Percentiles rank a stretch among this genome's conserved stretches.
Evolutionary conservation across 2,329 filamentous ascomycete genomes (phyloP).

Genomic region (Diaporthe sp.): DNA sequence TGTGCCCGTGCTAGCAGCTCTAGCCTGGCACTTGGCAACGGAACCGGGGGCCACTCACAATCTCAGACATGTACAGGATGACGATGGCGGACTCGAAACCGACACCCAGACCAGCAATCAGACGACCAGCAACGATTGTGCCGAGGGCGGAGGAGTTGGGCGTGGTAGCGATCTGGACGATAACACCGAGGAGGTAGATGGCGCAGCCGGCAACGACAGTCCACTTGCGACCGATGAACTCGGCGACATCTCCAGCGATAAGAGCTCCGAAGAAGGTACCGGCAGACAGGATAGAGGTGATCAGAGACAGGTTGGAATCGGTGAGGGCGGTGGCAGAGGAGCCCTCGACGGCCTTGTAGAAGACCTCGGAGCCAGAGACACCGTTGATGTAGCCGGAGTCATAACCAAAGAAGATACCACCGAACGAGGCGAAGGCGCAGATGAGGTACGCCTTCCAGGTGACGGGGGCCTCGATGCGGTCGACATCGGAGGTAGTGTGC

Average conservation of each 20-base stretch:
- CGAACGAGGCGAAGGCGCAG: constrained; percentile 79
- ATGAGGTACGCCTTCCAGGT: constrained; percentile 78
- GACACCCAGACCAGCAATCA: constrained; percentile 83
- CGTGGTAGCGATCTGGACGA: constrained; percentile 74
- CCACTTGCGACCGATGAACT: constrained; percentile 80
- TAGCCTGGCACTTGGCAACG: neutral
- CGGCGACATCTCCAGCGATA: constrained; percentile 82
- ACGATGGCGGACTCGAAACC: constrained; percentile 86
- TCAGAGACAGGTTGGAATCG: constrained; percentile 65
- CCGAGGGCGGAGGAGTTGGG: constrained; percentile 64
- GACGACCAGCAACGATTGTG: constrained; percentile 79
- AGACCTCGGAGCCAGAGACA: constrained; percentile 67
- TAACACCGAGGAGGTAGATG: constrained; percentile 78
- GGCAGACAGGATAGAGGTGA: constrained; percentile 83
- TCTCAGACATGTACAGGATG: constrained; percentile 91
- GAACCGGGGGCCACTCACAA: constrained; percentile 59
- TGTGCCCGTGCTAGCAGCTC: neutral
- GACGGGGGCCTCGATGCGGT: constrained; percentile 76
- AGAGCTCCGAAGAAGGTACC: constrained; percentile 85
- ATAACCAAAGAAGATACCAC: constrained; percentile 84
- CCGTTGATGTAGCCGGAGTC: constrained; percentile 83
- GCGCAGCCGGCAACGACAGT: constrained; percentile 79
- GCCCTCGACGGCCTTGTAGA: constrained; percentile 67
- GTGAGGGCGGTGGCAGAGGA: constrained; percentile 51
- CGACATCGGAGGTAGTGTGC: constrained; percentile 64